Percentiles rank a stretch among this genome's conserved stretches.
phyloP scores from a whole-genome alignment of 2,329 filamentous ascomycete species.

The Fusarium nodosum region DNA sequence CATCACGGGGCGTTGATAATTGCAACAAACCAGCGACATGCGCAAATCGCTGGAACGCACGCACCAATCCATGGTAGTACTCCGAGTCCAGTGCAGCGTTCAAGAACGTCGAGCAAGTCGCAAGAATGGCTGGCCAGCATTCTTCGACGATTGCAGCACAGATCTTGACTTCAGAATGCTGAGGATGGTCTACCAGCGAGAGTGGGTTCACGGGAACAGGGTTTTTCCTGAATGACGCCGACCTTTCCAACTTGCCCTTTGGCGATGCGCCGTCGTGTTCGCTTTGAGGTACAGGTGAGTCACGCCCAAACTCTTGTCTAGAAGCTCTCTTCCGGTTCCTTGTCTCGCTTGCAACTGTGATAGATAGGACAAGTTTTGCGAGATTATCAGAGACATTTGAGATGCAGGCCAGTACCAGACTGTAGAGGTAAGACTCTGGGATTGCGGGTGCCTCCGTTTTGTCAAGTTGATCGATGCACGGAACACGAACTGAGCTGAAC shows the following conservation, averaged over 20 bases:
- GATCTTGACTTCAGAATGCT: conserved; percentile 77
- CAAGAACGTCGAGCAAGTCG: conserved; percentile 94
- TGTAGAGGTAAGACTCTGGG: conserved; percentile 95
- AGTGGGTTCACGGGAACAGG: conserved; percentile 89
- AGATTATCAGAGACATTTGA: conserved; percentile 91
- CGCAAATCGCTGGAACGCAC: conserved; percentile 94
- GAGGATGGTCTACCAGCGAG: conserved; percentile 77
- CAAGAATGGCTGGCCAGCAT: conserved; percentile 96
- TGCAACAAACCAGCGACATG: conserved; percentile 93
- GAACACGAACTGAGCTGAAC: conserved; percentile 89
- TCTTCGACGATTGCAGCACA: conserved; percentile 88
- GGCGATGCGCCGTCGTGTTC: conserved; percentile 53
- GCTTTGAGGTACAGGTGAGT: conserved; percentile 59
- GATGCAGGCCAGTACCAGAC: conserved; percentile 87
- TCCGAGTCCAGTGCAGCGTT: conserved; percentile 93
- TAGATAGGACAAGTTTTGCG: conserved; percentile 90
- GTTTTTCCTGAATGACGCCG: conserved; percentile 78
- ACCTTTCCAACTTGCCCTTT: conserved; percentile 65
- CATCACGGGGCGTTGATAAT: conserved; percentile 88
- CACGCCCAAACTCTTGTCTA: conserved; percentile 60
- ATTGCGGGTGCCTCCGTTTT: conserved; percentile 86
- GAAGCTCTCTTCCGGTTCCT: conserved; percentile 65
- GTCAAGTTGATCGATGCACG: conserved; percentile 94
- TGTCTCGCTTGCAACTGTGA: conserved; percentile 84
- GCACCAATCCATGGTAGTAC: conserved; percentile 91